phyloP scores from a whole-genome alignment of 2,329 filamentous ascomycete species.

The Lasiodiplodia theobromae region DNA sequence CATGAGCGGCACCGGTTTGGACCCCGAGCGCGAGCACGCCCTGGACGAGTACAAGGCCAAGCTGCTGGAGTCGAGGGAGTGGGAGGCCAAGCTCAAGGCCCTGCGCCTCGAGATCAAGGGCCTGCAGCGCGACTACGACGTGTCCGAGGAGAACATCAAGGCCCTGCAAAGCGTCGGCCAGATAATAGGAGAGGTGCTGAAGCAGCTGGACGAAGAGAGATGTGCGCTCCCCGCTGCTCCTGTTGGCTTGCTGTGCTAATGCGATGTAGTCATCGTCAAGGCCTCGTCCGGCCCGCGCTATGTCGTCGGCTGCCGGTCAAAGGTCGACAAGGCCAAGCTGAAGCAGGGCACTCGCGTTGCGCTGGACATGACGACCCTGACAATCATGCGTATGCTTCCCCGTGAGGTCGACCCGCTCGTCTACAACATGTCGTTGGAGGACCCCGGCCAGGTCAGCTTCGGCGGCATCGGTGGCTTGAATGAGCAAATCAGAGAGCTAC shows the following conservation, averaged over 20 bases:
- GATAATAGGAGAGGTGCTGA: conserved; percentile 98
- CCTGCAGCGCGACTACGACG: conserved; percentile 91
- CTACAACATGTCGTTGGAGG: conserved; percentile 99
- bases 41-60: conserved; percentile 62
- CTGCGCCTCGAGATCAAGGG: conserved; percentile 96
- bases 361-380: conserved; percentile 98
- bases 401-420: conserved; percentile 98
- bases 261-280: conserved; percentile 90
- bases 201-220: conserved; percentile 98
- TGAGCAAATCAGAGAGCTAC: conserved; percentile 95
- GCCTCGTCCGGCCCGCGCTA: conserved; percentile 97
- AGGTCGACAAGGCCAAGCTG: conserved; percentile 95
- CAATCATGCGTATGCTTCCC: conserved; percentile 99
- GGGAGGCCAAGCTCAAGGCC: conserved; percentile 96
- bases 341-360: conserved; percentile 98
- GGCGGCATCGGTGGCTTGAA: conserved; percentile 97
- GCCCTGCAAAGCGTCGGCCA: conserved; percentile 98
- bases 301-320: conserved; percentile 96
- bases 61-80: conserved; percentile 90
- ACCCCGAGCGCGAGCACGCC: conserved; percentile 60
- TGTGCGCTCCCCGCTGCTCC: conserved; percentile 67
- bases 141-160: conserved; percentile 99
- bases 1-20: conserved; percentile 48
- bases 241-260: neutral
- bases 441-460: conserved; percentile 97